Base-by-base conservation (phyloP, 768 basidiomycete species). In the Fistulinella prunicolor region DNA sequence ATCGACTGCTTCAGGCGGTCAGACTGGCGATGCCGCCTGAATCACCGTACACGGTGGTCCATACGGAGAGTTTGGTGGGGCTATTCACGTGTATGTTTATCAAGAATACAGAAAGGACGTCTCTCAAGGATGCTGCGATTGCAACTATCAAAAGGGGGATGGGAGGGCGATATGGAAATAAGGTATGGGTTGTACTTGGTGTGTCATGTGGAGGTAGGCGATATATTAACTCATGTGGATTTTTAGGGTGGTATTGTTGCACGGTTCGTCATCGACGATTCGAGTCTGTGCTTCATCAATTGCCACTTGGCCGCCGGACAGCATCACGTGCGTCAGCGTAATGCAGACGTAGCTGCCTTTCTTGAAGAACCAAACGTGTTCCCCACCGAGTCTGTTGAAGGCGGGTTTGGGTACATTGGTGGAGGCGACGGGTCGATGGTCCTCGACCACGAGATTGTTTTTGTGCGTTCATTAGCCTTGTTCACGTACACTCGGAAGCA, bases 281-380 rank as follows among this genome's bases (percentile, higher is more conserved):
- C 94, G 2, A 94, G 91, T 0, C 63, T 97, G 13, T 98, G 95
- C 68, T 87, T 96, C 60, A 82, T 98, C 71, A 99, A 99, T 69
- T 93, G 89, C 55, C 95, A 99, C 74, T 79, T 99, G 50, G 95
- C 94, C n/a, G 91, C 92, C 6, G 95, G 95, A 1, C 94, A 97
- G 60, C 78, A 80, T 47, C 86, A 88, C 42, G 79, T 87, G 16
- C 79, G 87, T 1, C 77, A 87, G 51, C 78, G 95, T 16, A 96
- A 96, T 57, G 82, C 85, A 3, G 95, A 99, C 66, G 73, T 94
- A 10, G 85, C 88, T 6, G 86, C 83, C 1, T 88, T 98, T 49
- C 68, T 97, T 50, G 95, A 98, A 58, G 86, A 89, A 51, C 83
- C 83, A 44, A 65, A 77, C 1, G 74, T 93, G 3, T 85, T 94